Percentiles rank a stretch among this genome's conserved stretches.
These are phyloP conservation scores for Globisporangium splendens DNA, from an alignment of 352 stramenopile genomes.

Conservation along the genomic window DNA sequence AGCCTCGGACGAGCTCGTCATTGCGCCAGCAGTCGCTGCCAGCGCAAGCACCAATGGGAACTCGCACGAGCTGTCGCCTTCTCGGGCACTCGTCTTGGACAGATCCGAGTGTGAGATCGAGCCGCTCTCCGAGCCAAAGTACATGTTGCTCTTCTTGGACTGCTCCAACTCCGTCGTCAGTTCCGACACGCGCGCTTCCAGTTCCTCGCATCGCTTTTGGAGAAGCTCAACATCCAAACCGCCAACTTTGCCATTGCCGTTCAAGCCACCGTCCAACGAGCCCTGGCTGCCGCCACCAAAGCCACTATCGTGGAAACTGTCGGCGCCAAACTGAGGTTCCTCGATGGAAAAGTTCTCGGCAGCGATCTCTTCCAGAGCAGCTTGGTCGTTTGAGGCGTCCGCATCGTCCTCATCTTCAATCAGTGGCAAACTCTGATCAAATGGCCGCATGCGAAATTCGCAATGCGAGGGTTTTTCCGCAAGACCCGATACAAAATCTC, in stretches of 20 bases:
- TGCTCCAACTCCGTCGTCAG: slow-evolving; percentile 69
- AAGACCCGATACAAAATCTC: slow-evolving; percentile 76
- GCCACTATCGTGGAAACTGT: slow-evolving; percentile 14
- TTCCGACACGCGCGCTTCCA: slow-evolving; percentile 59
- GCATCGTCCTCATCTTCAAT: slow-evolving; percentile 41
- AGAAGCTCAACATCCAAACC: slow-evolving; percentile 48
- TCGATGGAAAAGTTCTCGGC: slow-evolving; percentile 3
- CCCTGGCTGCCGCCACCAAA: slow-evolving; percentile 30
- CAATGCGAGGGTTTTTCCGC: slow-evolving; percentile 87
- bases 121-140: slow-evolving; percentile 66
- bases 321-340: slow-evolving; percentile 12
- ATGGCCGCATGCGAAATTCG: slow-evolving; percentile 84
- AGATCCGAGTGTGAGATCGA: slow-evolving; percentile 64
- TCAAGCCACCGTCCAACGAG: slow-evolving; percentile 6
- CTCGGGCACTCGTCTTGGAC: slow-evolving; percentile 63
- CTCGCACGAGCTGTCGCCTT: slow-evolving; percentile 72
- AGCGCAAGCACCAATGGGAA: slow-evolving; percentile 80
- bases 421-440: slow-evolving; percentile 73
- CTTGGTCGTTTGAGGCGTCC: too few species aligned
- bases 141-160: slow-evolving; percentile 62
- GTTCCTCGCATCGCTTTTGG: slow-evolving; percentile 63
- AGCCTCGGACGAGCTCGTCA: slow-evolving; percentile 69
- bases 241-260: slow-evolving; percentile 14
- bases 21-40: slow-evolving; percentile 62
- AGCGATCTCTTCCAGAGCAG: slow-evolving; percentile 28